A percentile compares a stretch with the other conserved stretches of the same genome.
Conservation (phyloP, 345 rosid genomes). For the Ceriops zippeliana region DNA sequence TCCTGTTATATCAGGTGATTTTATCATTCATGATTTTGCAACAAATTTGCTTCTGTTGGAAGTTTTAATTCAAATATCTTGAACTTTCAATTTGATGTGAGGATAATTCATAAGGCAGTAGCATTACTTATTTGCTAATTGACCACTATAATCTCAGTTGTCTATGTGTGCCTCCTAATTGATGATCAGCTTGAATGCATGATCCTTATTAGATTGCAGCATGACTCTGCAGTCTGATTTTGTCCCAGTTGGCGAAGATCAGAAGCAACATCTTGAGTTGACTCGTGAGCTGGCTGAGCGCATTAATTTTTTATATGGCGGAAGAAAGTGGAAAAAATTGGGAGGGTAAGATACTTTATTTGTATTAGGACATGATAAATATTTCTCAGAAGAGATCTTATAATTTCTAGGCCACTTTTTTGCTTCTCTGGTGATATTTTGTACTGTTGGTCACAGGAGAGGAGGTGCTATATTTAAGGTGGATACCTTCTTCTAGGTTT, state of each 20-base stretch:
- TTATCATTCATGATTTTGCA: conserved; percentile 8
- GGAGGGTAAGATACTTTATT: conserved; percentile 59
- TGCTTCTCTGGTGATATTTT: conserved; percentile 7
- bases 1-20: conserved; percentile 81
- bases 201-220: conserved; percentile 43
- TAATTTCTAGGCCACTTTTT: background rate
- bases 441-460: conserved; percentile 43
- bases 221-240: conserved; percentile 72
- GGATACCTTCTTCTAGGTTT: conserved; percentile 21
- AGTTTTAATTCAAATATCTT: background rate
- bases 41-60: background rate
- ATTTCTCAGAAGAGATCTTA: conserved; percentile 11
- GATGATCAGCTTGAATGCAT: conserved; percentile 25
- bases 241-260: conserved; percentile 97
- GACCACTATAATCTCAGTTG: background rate
- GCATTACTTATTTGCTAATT: background rate
- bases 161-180: background rate
- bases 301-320: conserved; percentile 75
- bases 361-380: conserved; percentile 7
- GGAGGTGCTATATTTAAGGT: conserved; percentile 89
- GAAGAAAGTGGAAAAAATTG: conserved; percentile 94
- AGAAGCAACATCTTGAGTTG: conserved; percentile 94
- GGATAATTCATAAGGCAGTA: background rate
- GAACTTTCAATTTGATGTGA: background rate
- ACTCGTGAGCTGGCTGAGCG: conserved; percentile 84